These are phyloP conservation scores for Syzygium aromaticum DNA, from an alignment of 345 rosid species.

Conservation along the genomic window DNA sequence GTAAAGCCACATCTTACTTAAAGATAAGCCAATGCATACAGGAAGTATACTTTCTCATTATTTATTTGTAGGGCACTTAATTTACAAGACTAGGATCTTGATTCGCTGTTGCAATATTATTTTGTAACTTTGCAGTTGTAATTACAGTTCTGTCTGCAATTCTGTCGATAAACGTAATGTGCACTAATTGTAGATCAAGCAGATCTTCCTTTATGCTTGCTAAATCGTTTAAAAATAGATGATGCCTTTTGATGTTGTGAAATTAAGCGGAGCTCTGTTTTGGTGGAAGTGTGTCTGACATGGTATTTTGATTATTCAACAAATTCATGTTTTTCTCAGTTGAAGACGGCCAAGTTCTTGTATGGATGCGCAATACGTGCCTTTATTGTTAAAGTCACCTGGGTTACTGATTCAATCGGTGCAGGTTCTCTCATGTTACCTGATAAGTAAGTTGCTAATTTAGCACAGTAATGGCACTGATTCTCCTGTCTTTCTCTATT, in stretches of 20 bases:
- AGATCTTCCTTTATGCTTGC: background rate
- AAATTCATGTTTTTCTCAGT: conserved; percentile 18
- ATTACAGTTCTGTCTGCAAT: background rate
- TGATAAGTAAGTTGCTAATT: conserved; percentile 32
- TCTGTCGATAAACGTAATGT: background rate
- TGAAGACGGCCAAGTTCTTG: conserved; percentile 47
- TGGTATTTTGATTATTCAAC: background rate
- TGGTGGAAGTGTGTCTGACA: background rate
- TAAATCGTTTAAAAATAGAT: background rate
- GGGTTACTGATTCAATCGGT: conserved; percentile 49
- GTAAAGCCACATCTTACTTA: background rate
- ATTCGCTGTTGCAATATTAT: background rate
- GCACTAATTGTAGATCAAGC: background rate
- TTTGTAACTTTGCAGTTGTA: background rate
- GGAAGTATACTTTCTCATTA: background rate
- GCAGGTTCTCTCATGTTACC: conserved; percentile 33
- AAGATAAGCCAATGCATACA: background rate
- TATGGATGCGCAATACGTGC: conserved; percentile 55
- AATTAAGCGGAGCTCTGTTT: background rate
- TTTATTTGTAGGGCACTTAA: background rate
- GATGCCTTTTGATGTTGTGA: background rate
- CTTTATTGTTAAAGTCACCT: conserved; percentile 31
- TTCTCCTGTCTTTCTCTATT: background rate
- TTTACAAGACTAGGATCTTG: background rate
- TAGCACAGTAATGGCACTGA: background rate